phyloP scores from a whole-genome alignment of 2,329 filamentous ascomycete genomes.

The Xylaria digitata region DNA sequence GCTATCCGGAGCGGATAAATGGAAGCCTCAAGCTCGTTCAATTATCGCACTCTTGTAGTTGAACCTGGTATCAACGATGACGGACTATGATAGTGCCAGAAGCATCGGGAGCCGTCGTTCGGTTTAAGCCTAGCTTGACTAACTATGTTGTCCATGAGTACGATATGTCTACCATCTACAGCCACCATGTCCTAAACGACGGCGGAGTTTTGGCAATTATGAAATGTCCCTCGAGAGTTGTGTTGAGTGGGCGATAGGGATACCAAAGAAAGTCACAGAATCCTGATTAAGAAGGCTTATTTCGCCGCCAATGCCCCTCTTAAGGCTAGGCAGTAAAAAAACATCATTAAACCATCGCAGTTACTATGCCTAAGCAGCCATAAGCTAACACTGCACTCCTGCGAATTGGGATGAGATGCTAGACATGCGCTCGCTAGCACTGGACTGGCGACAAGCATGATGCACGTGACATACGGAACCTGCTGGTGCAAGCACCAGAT shows the following conservation, averaged over 20 bases:
- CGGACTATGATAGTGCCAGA: background rate
- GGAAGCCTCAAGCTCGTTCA: background rate
- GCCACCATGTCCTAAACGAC: background rate
- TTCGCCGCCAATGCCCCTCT: background rate
- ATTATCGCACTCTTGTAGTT: background rate
- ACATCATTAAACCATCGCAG: background rate
- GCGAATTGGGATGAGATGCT: background rate
- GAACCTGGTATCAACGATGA: background rate
- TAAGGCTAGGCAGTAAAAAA: no score
- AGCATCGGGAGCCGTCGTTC: background rate
- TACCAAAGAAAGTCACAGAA: background rate
- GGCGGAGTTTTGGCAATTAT: background rate
- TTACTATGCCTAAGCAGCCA: background rate
- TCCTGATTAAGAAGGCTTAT: background rate
- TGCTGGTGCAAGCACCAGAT: background rate
- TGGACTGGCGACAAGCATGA: background rate
- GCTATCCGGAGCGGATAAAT: background rate
- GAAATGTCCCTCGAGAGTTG: background rate
- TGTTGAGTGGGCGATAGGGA: background rate
- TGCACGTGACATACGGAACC: constrained; percentile 11
- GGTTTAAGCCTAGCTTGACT: background rate
- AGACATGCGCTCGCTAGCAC: background rate
- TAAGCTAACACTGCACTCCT: background rate
- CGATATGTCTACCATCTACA: background rate
- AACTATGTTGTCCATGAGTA: background rate